These are phyloP conservation scores for Miamiensis avidus DNA, from an alignment of 169 alveolate species.

Conservation along the genomic window DNA sequence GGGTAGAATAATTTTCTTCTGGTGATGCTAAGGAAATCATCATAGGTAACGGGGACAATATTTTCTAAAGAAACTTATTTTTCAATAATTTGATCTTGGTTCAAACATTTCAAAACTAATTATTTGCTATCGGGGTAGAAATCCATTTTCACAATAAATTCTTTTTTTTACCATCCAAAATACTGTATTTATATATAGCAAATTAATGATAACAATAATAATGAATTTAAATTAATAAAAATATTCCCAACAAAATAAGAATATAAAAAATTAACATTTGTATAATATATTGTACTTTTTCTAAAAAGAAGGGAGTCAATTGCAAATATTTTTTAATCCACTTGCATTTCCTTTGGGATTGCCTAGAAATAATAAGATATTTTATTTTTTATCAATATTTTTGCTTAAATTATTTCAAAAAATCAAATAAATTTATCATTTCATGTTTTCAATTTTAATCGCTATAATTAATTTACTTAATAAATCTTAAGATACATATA, in stretches of 20 bases:
- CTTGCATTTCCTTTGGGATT: neutral
- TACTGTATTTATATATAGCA: neutral
- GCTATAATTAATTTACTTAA: neutral
- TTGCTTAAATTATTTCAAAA: too few relatives aligned
- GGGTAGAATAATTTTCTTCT: conserved; percentile 34
- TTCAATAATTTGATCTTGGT: conserved; percentile 16
- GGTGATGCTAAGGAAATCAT: conserved; percentile 32
- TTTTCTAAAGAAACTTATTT: conserved; percentile 35
- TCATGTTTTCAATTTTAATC: too few relatives aligned
- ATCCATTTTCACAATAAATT: conserved; percentile 53
- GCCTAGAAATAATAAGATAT: neutral
- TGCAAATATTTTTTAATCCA: conserved; percentile 33
- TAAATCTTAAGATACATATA: neutral
- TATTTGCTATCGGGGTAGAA: conserved; percentile 35
- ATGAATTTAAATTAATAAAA: neutral
- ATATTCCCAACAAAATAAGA: too few relatives aligned
- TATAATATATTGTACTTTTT: conserved; percentile 20
- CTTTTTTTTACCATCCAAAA: conserved; percentile 20
- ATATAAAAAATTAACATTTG: neutral
- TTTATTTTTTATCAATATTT: neutral
- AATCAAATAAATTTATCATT: neutral
- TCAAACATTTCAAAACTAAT: conserved; percentile 31
- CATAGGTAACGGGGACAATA: conserved; percentile 50
- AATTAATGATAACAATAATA: neutral
- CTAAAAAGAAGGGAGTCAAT: conserved; percentile 54